These are phyloP conservation scores for Ganoderma meredithae DNA, from an alignment of 1,284 basidiomycete species.

Conservation along the genomic window DNA sequence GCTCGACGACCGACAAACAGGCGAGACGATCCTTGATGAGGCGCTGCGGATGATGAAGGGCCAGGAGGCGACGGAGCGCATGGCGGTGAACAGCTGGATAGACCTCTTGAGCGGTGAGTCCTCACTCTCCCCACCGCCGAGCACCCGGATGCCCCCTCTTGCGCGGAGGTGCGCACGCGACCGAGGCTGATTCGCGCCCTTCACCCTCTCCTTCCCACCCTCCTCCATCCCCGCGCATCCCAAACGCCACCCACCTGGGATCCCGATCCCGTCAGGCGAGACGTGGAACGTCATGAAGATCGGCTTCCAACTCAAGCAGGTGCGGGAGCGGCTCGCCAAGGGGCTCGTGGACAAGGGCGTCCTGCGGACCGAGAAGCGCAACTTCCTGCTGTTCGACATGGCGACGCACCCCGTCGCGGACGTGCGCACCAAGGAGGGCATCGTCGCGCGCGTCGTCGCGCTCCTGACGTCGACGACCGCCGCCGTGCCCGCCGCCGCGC, in stretches of 20 bases:
- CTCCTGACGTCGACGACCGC: constrained; percentile 87
- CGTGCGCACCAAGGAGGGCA: constrained; percentile 85
- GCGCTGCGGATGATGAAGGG: constrained; percentile 93
- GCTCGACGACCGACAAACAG: constrained; percentile 89
- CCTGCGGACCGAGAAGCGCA: constrained; percentile 96
- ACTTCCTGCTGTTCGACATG: constrained; percentile 98
- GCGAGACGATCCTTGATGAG: constrained; percentile 95
- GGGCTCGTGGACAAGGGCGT: constrained; percentile 97
- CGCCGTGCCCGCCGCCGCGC: constrained; percentile 75
- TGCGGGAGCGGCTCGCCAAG: constrained; percentile 95
- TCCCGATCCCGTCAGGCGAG: constrained; percentile 67
- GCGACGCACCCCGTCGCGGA: constrained; percentile 96
- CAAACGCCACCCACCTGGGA: background rate
- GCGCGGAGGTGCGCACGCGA: constrained; percentile 15
- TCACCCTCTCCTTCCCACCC: constrained; percentile 1
- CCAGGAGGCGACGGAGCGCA: constrained; percentile 69
- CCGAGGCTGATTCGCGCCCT: constrained; percentile 25
- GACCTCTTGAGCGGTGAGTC: constrained; percentile 89
- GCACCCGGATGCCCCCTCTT: constrained; percentile 3
- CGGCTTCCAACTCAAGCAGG: constrained; percentile 96
- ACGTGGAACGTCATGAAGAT: constrained; percentile 99
- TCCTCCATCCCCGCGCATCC: constrained; percentile 2
- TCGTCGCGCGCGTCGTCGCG: constrained; percentile 78
- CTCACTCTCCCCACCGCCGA: constrained; percentile 7
- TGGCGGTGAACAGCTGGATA: constrained; percentile 93